Evolutionary conservation across 2,329 filamentous ascomycete genomes (phyloP).

Genomic region (Neofusicoccum kwambonambiense): DNA sequence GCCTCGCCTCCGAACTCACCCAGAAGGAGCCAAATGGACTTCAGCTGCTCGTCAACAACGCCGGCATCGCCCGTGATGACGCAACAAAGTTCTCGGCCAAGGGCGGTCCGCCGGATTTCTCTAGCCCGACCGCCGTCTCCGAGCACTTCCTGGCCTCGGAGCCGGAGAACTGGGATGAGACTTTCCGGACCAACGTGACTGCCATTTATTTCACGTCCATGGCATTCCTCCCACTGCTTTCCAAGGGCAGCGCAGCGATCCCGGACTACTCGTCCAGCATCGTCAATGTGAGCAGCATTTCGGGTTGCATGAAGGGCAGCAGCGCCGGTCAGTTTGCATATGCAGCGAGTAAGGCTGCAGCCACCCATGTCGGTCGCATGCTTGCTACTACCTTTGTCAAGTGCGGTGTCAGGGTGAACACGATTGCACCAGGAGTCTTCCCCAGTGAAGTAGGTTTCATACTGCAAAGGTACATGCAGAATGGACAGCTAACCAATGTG

Average conservation of each 20-base stretch:
- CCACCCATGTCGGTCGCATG: slow-evolving; percentile 47
- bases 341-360: slow-evolving; percentile 50
- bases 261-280: slow-evolving; percentile 51
- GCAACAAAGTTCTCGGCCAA: slow-evolving; percentile 49
- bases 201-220: slow-evolving; percentile 55
- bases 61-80: slow-evolving; percentile 53
- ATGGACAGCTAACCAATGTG: not conserved
- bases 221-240: slow-evolving; percentile 55
- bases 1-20: slow-evolving; percentile 41
- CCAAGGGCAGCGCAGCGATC: slow-evolving; percentile 46
- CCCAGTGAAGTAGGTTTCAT: slow-evolving; percentile 33
- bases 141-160: slow-evolving; percentile 51
- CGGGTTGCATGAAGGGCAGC: slow-evolving; percentile 52
- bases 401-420: slow-evolving; percentile 45
- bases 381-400: slow-evolving; percentile 46
- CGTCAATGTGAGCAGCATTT: slow-evolving; percentile 55
- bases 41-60: slow-evolving; percentile 56
- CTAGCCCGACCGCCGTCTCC: slow-evolving; percentile 47
- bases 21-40: slow-evolving; percentile 53
- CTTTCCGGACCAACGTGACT: slow-evolving; percentile 53
- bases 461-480: not conserved
- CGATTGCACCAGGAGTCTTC: slow-evolving; percentile 46
- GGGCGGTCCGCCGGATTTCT: slow-evolving; percentile 49
- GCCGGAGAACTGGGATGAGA: slow-evolving; percentile 49
- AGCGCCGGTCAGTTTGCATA: slow-evolving; percentile 55